Conservation (phyloP, 1,284 basidiomycete genomes). For the Lentinus polychrous region DNA sequence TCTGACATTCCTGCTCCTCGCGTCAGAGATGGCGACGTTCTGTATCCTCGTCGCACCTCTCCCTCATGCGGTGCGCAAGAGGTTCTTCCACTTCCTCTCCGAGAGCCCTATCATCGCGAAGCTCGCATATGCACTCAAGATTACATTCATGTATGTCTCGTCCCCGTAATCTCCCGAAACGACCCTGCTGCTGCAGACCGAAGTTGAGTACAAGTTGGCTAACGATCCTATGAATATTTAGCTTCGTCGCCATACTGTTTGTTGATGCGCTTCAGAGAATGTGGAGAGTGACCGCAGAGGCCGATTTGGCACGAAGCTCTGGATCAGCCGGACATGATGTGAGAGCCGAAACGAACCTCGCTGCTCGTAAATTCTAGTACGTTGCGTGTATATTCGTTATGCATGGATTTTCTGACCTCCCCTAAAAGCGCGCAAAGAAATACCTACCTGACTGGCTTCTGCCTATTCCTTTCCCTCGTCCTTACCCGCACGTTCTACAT, state of each 20-base stretch:
- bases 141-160: constrained; percentile 81
- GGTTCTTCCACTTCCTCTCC: constrained; percentile 72
- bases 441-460: constrained; percentile 88
- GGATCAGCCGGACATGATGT: constrained; percentile 54
- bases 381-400: constrained; percentile 22
- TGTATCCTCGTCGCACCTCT: constrained; percentile 71
- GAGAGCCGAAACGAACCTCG: constrained; percentile 77
- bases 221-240: constrained; percentile 29
- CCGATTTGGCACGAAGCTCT: constrained; percentile 62
- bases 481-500: constrained; percentile 91
- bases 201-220: no score
- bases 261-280: constrained; percentile 92
- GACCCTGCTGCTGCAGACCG: neutral
- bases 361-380: constrained; percentile 91
- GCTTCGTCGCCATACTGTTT: constrained; percentile 83
- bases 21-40: constrained; percentile 74
- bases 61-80: constrained; percentile 67
- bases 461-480: constrained; percentile 89
- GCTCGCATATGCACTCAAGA: constrained; percentile 79
- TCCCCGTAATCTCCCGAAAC: no score
- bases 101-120: constrained; percentile 65
- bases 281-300: constrained; percentile 78
- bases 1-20: constrained; percentile 72
- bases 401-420: neutral
- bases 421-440: constrained; percentile 67